Conservation (phyloP, 2,329 filamentous ascomycete genomes). For the Ustulina deusta region DNA sequence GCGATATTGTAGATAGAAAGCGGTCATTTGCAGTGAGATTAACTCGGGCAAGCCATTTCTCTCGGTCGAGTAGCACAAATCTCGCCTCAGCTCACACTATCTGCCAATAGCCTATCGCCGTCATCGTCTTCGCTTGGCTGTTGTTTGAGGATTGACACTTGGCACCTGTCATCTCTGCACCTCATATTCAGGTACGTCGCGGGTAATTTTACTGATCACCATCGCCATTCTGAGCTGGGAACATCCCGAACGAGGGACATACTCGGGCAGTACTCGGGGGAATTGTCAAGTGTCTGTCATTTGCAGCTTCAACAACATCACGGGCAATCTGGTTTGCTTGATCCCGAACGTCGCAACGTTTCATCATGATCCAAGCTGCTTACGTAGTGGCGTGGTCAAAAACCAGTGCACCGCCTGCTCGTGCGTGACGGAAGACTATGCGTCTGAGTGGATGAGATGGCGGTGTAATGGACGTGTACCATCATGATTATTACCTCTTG, state of each 20-base stretch:
- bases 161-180: constrained; percentile 28
- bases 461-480: background rate
- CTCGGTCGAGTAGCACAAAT: background rate
- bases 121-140: background rate
- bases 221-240: background rate
- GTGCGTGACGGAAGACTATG: constrained; percentile 4
- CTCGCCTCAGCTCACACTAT: constrained; percentile 15
- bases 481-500: constrained; percentile 1
- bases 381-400: constrained; percentile 15
- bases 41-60: background rate
- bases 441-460: background rate
- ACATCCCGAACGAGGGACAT: constrained; percentile 7
- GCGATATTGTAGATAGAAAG: background rate
- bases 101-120: background rate
- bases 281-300: constrained; percentile 17
- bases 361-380: constrained; percentile 36
- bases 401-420: constrained; percentile 5
- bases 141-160: constrained; percentile 1
- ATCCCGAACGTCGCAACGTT: constrained; percentile 42
- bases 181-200: constrained; percentile 16
- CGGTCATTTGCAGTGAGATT: background rate
- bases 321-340: constrained; percentile 30
- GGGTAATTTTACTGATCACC: constrained; percentile 1
- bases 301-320: constrained; percentile 36
- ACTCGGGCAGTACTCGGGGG: constrained; percentile 13